Base-by-base conservation (phyloP, 768 basidiomycete genomes). In the Trametes coccinea region DNA sequence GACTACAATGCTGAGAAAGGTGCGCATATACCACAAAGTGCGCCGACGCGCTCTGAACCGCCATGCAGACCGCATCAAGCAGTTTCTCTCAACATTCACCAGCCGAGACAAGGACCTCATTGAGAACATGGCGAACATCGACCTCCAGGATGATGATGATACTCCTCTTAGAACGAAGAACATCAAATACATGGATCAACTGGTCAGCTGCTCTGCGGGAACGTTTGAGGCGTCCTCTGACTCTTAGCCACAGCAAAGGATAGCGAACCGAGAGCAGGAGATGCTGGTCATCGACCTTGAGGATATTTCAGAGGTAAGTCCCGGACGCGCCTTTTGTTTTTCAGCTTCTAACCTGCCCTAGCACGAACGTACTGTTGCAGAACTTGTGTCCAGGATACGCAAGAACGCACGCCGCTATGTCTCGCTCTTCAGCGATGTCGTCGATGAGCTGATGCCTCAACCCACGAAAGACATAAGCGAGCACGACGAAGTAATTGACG, bases 401-500 rank as follows among this genome's bases (percentile, higher is more conserved):
- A 80, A 78, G 66, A 98, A 98, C 73, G 84, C 95, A 27, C 86
- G 92, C 65, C 93, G 96, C 69, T 99, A 98, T 76, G 83, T 93
- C 64, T 81, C 81, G 63, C 80, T 99, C 22, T 98, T 98, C 78
- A 85, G 87, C 66, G 89, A 93, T 70, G 93, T 91, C 48, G 84
- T 98, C 56, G 97, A 99, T 80, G 84, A 85, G 63, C 81, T 96
- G 56, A 87, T 98, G 82, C 95, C 95, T 14, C 78, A 80, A 40
- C 92, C 95, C 11, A 95, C 91, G 8, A 90, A 88, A 71, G 95
- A 97, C 67, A 91, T 98, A 62, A 89, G 86, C 59, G 88, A 93
- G 64, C 85, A 93, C 43, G 91, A 93, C 63, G 97, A 99, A 73
- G 95, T 98, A 51, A 91, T 98, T 43, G 97, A 99, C 74, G 88